Evolutionary conservation across 768 basidiomycete genomes (phyloP), one percentile per base, ranked within the genome.

Genomic region (Glaciozyma martinii): DNA sequence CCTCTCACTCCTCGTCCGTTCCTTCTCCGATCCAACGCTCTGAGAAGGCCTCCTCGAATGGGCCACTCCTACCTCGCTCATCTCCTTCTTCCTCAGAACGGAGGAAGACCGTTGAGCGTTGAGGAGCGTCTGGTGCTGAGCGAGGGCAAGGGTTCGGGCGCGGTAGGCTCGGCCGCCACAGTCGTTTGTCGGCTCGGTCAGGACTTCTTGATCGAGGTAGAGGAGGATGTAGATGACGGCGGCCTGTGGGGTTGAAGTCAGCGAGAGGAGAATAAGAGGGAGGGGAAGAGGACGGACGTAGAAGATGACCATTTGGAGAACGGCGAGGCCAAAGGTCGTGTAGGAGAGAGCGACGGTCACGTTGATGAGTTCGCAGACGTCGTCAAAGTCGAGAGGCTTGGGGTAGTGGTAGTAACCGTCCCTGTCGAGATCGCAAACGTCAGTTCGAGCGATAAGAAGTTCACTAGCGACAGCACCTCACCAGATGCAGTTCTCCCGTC

Each of bases 201-300:
- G 55, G 40, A 57, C 66, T 43, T 79, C 80, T 68, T 88, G 86
- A 13, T 80, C 75, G 3, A 82, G 69, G 75, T 86, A 88, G 6
- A 88, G 77, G 1, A 77, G 77, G 25, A 84, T 65, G 10, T 87
- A 77, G 69, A 87, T 80, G 0, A 75, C 85, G 57, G 85, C 81
- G 13, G 85, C 84, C 18, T 40, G 5, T 40, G 37, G 7, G 5
- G 15, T n/a, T 8, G 37, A 13, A 86, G 37, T 40, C 37, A 40
- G 37, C 5, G 7, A 56, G 55, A 21, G n/a, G 30, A 56, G 55
- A 42, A 3, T 16, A n/a, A n/a, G 55, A 56, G 21, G 55, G 55
- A 9, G n/a, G 21, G 9, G 19, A 21, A 7, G n/a, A 5, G 37
- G 12, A 40, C 37, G 37, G 37, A 40, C 37, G 10, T 43, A 60